These are phyloP conservation scores for Silene conica DNA, from an alignment of 148 eudicot genomes.

Conservation along the genomic window DNA sequence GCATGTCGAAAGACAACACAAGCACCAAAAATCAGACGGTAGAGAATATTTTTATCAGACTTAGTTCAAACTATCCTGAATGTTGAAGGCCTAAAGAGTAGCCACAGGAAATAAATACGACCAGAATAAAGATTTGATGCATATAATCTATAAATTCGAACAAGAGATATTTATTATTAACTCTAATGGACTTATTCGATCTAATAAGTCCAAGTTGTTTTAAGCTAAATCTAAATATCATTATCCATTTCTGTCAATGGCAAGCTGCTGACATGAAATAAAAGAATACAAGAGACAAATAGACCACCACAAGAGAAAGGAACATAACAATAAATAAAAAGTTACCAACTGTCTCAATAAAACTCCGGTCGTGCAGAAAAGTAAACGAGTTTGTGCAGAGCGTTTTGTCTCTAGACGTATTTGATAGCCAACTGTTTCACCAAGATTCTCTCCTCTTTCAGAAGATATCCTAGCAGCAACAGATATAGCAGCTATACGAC, in stretches of 20 bases:
- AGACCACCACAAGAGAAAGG: background rate
- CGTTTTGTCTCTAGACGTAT: conserved; percentile 87
- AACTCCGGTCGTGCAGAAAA: conserved; percentile 96
- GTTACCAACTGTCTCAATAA: conserved; percentile 82
- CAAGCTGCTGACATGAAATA: background rate
- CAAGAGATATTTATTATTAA: too few species aligned
- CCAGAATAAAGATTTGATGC: too few species aligned
- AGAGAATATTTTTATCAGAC: background rate
- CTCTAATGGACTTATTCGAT: too few species aligned
- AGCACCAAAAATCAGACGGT: background rate
- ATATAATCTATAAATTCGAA: too few species aligned
- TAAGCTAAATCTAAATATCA: background rate
- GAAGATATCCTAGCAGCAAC: conserved; percentile 87
- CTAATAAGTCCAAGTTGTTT: too few species aligned
- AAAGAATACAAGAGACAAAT: background rate
- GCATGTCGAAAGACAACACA: background rate
- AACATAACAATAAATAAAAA: background rate
- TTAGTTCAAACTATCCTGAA: background rate
- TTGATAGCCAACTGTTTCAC: conserved; percentile 93
- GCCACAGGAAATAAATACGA: too few species aligned
- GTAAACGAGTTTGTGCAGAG: conserved; percentile 67
- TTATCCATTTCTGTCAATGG: background rate
- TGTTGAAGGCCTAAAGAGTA: too few species aligned
- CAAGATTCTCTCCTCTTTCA: conserved; percentile 91
- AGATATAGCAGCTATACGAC: conserved; percentile 96